Percentiles rank a stretch among this genome's conserved stretches.
phyloP scores from a whole-genome alignment of 495 filamentous ascomycete genomes.

The Aspergillus cavernicola region DNA sequence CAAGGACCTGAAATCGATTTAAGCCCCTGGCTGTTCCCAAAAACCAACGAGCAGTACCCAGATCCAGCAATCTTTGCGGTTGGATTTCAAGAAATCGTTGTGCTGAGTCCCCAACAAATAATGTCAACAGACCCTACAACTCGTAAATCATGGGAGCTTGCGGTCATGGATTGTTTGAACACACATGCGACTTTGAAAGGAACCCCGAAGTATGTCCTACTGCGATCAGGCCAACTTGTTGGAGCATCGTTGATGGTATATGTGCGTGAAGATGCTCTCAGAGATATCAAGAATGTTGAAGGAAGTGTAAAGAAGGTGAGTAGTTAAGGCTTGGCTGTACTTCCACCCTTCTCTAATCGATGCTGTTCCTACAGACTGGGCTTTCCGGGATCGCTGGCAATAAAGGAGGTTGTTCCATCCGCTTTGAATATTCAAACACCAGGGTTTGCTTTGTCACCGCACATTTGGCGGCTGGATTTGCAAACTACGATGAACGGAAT shows the following conservation, averaged over 20 bases:
- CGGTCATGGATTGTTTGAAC: slow-evolving; percentile 77
- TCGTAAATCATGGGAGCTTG: slow-evolving; percentile 79
- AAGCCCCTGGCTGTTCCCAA: slow-evolving; percentile 76
- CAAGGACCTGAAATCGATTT: slow-evolving; percentile 75
- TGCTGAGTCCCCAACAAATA: slow-evolving; percentile 94
- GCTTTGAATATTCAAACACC: slow-evolving; percentile 92
- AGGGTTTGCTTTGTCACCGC: slow-evolving; percentile 94
- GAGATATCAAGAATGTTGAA: slow-evolving; percentile 91
- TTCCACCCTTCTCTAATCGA: neutral
- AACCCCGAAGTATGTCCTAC: slow-evolving; percentile 76
- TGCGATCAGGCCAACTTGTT: slow-evolving; percentile 91
- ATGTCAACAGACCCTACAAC: slow-evolving; percentile 94
- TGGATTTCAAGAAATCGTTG: slow-evolving; percentile 96
- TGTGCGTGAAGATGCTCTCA: slow-evolving; percentile 71
- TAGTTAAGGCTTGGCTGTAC: neutral
- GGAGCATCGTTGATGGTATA: slow-evolving; percentile 90
- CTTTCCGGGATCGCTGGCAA: slow-evolving; percentile 97
- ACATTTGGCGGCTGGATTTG: slow-evolving; percentile 93
- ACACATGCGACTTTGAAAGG: slow-evolving; percentile 54
- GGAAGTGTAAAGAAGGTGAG: slow-evolving; percentile 84
- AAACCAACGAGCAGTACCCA: slow-evolving; percentile 32
- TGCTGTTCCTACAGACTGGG: slow-evolving; percentile 58
- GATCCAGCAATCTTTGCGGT: slow-evolving; percentile 65
- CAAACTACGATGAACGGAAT: slow-evolving; percentile 95
- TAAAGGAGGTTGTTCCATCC: slow-evolving; percentile 95